A percentile compares a stretch with the other conserved stretches of the same genome.
phyloP scores from a whole-genome alignment of 345 rosid species.

The Trapa incisa region DNA sequence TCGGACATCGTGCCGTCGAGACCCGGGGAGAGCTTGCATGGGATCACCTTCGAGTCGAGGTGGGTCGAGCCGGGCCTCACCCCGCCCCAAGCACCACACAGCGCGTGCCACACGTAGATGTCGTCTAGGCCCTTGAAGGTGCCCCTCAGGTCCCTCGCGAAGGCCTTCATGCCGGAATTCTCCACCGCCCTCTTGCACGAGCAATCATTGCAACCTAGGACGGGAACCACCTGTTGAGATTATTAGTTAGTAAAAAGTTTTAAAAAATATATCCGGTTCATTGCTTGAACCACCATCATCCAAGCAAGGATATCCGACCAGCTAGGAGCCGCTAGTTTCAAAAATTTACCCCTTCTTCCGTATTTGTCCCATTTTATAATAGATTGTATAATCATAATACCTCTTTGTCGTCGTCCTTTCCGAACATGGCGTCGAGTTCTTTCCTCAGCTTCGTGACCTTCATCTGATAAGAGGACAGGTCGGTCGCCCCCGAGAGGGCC shows the following conservation, averaged over 20 bases:
- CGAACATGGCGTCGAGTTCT: constrained; percentile 41
- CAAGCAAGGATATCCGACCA: too few species aligned
- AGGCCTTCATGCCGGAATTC: constrained; percentile 40
- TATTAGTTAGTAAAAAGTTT: too few species aligned
- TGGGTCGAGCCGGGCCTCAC: constrained; percentile 48
- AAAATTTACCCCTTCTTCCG: too few species aligned
- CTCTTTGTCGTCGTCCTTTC: constrained; percentile 12
- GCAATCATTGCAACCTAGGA: constrained; percentile 8
- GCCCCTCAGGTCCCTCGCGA: constrained; percentile 50
- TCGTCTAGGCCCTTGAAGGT: constrained; percentile 57
- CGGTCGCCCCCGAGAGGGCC: constrained; percentile 22
- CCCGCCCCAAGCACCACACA: constrained; percentile 91
- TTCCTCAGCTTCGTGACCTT: constrained; percentile 30
- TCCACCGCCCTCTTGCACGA: constrained; percentile 13
- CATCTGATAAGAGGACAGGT: constrained; percentile 18
- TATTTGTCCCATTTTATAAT: too few species aligned
- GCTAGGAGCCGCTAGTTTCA: too few species aligned
- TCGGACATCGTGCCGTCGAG: constrained; percentile 54
- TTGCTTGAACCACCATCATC: too few species aligned
- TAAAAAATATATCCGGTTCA: too few species aligned
- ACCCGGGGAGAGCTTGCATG: constrained; percentile 40
- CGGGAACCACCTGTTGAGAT: too few species aligned
- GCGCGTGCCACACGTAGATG: constrained; percentile 75
- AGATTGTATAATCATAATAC: too few species aligned
- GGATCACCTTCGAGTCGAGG: constrained; percentile 34